These are phyloP conservation scores for Abelmoschus esculentus DNA, from an alignment of 345 rosid genomes.

Conservation along the genomic window DNA sequence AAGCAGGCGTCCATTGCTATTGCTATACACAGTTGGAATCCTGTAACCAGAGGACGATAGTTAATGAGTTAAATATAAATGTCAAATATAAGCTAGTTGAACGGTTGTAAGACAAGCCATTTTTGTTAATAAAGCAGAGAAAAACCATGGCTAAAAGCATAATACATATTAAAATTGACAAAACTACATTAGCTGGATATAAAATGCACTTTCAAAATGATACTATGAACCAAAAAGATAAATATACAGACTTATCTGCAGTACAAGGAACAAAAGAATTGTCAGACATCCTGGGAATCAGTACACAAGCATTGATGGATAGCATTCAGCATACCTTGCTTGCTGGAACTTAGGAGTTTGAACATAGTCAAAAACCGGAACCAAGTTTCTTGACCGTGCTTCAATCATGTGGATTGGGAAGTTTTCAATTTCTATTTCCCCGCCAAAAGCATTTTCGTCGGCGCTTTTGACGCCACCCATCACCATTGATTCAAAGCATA, in stretches of 20 bases:
- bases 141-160: neutral
- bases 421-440: slow-evolving; percentile 69
- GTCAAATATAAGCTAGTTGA: neutral
- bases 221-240: neutral
- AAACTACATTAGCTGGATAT: neutral
- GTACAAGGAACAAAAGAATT: neutral
- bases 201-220: neutral
- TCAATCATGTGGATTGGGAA: slow-evolving; percentile 50
- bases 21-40: slow-evolving; percentile 25
- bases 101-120: neutral
- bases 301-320: neutral
- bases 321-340: slow-evolving; percentile 32
- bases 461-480: slow-evolving; percentile 20
- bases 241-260: neutral
- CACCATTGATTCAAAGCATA: slow-evolving; percentile 49
- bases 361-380: slow-evolving; percentile 57
- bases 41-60: slow-evolving; percentile 17
- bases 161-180: neutral
- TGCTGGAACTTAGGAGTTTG: slow-evolving; percentile 34
- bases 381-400: slow-evolving; percentile 57
- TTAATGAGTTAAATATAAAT: neutral
- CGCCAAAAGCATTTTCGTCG: slow-evolving; percentile 35
- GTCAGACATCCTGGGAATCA: neutral
- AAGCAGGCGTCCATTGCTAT: slow-evolving; percentile 23
- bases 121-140: neutral